phyloP scores from a whole-genome alignment of 306 rosid species.

The Quercus engelmannii region DNA sequence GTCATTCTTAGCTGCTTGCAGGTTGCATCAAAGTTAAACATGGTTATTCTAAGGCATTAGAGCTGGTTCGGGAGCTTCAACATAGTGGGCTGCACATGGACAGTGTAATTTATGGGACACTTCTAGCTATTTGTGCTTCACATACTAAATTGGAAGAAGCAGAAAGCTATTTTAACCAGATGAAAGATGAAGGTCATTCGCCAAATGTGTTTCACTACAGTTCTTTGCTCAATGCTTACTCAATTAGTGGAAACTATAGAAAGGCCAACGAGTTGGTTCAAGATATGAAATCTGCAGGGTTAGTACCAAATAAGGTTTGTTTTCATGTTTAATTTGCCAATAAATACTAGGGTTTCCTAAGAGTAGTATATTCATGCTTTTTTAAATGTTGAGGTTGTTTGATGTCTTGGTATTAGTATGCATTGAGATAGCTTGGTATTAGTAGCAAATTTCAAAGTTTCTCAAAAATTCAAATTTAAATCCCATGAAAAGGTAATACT shows the following conservation, averaged over 20 bases:
- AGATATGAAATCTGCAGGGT: slow-evolving; percentile 79
- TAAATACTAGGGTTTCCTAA: background rate
- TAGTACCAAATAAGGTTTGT: slow-evolving; percentile 99
- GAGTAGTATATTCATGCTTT: background rate
- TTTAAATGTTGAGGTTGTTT: background rate
- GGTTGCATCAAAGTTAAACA: slow-evolving; percentile 72
- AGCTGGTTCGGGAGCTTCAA: slow-evolving; percentile 69
- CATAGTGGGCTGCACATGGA: slow-evolving; percentile 59
- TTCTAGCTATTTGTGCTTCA: slow-evolving; percentile 90
- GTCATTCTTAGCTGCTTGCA: slow-evolving; percentile 64
- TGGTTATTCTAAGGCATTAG: slow-evolving; percentile 76
- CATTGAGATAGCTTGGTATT: background rate
- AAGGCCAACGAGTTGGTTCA: slow-evolving; percentile 68
- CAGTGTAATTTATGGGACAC: slow-evolving; percentile 71
- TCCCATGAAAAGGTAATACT: background rate
- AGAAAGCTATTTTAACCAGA: slow-evolving; percentile 65
- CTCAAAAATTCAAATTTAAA: background rate
- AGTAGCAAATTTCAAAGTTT: background rate
- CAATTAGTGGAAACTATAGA: slow-evolving; percentile 57
- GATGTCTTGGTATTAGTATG: background rate
- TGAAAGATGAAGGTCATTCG: slow-evolving; percentile 72
- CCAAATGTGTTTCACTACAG: slow-evolving; percentile 81
- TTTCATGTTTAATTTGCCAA: slow-evolving; percentile 31
- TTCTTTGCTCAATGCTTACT: slow-evolving; percentile 84
- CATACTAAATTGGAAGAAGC: slow-evolving; percentile 76